Conservation (phyloP, 2,329 filamentous ascomycete genomes). For the Pseudogymnoascus sp. region DNA sequence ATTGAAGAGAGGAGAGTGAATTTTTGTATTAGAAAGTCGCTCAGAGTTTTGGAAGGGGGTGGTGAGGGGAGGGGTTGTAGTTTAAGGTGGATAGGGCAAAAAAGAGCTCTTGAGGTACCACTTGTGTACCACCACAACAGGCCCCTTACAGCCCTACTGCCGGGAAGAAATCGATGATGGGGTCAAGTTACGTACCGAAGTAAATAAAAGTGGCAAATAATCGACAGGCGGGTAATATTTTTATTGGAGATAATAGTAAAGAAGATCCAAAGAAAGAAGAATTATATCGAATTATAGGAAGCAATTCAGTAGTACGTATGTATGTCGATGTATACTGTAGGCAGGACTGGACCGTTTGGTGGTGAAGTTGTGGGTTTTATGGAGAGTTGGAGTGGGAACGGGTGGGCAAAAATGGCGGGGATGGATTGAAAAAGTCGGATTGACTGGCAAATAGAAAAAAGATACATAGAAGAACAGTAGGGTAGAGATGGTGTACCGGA, state of each 20-base stretch:
- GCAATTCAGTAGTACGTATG: neutral
- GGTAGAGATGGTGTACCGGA: neutral
- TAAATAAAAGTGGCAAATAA: neutral
- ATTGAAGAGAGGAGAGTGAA: neutral
- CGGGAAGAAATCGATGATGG: slow-evolving; percentile 2
- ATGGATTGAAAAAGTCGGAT: neutral
- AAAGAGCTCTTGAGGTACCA: slow-evolving; percentile 1
- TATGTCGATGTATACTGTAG: neutral
- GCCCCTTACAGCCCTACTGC: neutral
- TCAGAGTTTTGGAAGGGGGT: neutral
- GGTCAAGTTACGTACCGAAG: neutral
- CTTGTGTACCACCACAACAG: neutral
- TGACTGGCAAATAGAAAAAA: neutral
- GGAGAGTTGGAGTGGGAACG: neutral
- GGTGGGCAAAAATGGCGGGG: neutral
- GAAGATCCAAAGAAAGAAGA: neutral
- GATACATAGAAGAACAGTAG: neutral
- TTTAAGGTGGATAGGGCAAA: neutral
- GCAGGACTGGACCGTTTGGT: too few species aligned
- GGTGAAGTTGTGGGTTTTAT: slow-evolving; percentile 1
- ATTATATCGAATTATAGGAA: neutral
- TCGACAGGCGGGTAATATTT: neutral
- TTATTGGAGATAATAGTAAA: neutral
- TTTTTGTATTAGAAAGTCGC: neutral
- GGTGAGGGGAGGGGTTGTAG: neutral